phyloP scores from a whole-genome alignment of 768 basidiomycete genomes.

The Agrocybe chaxingu region DNA sequence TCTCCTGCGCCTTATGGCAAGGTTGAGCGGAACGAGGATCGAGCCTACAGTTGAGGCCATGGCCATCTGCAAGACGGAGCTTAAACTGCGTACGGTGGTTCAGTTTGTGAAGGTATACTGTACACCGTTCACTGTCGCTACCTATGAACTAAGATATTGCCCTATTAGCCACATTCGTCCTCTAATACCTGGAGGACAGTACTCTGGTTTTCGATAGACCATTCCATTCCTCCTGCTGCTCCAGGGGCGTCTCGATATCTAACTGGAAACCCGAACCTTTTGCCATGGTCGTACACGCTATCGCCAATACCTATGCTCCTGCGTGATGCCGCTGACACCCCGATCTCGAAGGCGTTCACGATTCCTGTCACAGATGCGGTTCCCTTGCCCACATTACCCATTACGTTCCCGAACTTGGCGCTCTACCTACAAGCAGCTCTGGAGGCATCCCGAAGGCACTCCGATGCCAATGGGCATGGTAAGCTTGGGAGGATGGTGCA shows the following conservation, averaged over 20 bases:
- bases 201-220: constrained; percentile 75
- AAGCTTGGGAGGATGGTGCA: constrained; percentile 72
- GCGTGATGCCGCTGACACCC: constrained; percentile 59
- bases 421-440: constrained; percentile 71
- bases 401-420: constrained; percentile 73
- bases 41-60: constrained; percentile 71
- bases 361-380: constrained; percentile 58
- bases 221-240: constrained; percentile 49
- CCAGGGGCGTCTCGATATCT: constrained; percentile 45
- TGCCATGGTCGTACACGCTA: constrained; percentile 73
- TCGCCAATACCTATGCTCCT: constrained; percentile 59
- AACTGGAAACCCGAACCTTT: constrained; percentile 56
- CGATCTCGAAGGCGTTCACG: constrained; percentile 66
- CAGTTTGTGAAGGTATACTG: constrained; percentile 71
- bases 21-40: constrained; percentile 64
- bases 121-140: background rate
- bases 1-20: constrained; percentile 71
- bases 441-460: constrained; percentile 61
- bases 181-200: constrained; percentile 69
- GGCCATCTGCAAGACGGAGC: constrained; percentile 49
- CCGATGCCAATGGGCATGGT: constrained; percentile 60
- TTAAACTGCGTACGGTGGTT: constrained; percentile 68
- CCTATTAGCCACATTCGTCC: constrained; percentile 50
- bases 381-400: constrained; percentile 70
- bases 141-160: background rate